Evolutionary conservation across 495 filamentous ascomycete genomes (phyloP), one percentile per base, ranked within the genome.

Genomic region (Aspergillus hancockii): DNA sequence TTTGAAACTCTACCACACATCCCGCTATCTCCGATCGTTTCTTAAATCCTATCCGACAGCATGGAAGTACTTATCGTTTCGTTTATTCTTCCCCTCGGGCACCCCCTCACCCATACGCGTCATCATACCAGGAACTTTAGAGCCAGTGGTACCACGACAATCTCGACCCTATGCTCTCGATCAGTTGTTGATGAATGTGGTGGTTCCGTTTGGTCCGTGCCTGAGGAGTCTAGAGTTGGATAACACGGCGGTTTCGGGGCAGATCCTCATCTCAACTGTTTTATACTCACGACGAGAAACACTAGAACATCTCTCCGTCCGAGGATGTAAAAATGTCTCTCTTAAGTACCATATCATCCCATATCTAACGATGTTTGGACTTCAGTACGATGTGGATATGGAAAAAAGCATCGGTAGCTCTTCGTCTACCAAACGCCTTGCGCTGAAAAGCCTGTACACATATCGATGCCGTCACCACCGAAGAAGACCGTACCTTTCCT

Each of bases 271-370:
- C 13, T 78, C 77, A 32, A 82, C 71, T 4, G 80, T 87, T 23
- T 66, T 85, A 49, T 73, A 80, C 50, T 71, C 78, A n/a, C 76
- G 81, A 32, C 72, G 77, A 28, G 75, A 79, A 52, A 82, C 80
- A 0, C 61, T 87, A 53, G 76, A 83, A 62, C 83, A 87, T 60
- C 73, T 87, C 19, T 87, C 83, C 6, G 79, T 86, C 36, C 79
- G 84, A 9, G 84, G 83, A 8, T 87, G 84, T 77, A 86, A 87
- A 67, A 84, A 87, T 69, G 84, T 87, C 31, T 86, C 83, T 18
- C 72, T 87, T 49, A 87, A 87, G 67, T 87, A 87, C 61, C 83
- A 87, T 55, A 81, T 87, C 55, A 76, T 86, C 34, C 83, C 84
- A 3, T 87, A 80, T 55, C 69, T 87, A 18, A 76, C 75, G 46